Evolutionary conservation across 257 asterid species (phyloP).

Genomic region (Plantago ovata): DNA sequence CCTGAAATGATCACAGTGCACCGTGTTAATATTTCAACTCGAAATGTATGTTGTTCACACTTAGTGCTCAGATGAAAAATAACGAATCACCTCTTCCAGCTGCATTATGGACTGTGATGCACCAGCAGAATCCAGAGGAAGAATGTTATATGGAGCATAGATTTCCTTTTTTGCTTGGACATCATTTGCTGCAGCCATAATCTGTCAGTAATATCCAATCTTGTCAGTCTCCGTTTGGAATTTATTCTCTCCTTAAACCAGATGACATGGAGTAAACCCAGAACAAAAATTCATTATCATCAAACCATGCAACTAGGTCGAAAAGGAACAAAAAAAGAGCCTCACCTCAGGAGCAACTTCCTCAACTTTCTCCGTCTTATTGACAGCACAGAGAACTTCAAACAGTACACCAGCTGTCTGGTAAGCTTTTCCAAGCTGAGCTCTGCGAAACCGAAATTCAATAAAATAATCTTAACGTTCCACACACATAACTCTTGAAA

Average conservation of each 20-base stretch:
- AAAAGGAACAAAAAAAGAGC: neutral
- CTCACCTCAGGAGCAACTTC: conserved; percentile 84
- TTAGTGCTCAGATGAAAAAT: conserved; percentile 14
- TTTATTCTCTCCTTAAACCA: conserved; percentile 18
- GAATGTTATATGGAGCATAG: conserved; percentile 68
- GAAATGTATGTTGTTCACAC: conserved; percentile 1
- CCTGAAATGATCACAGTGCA: conserved; percentile 34
- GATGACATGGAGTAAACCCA: conserved; percentile 3
- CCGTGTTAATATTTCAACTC: conserved; percentile 10
- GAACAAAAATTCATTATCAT: neutral
- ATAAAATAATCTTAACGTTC: conserved; percentile 8
- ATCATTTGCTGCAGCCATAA: conserved; percentile 78
- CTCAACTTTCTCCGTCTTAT: conserved; percentile 73
- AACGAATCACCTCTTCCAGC: conserved; percentile 63
- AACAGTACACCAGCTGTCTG: conserved; percentile 81
- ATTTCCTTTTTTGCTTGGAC: conserved; percentile 78
- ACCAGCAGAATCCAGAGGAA: conserved; percentile 76
- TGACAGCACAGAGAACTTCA: conserved; percentile 86
- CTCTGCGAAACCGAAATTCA: conserved; percentile 38
- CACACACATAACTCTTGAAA: neutral
- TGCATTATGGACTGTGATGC: conserved; percentile 77
- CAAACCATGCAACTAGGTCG: neutral
- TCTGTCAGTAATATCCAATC: conserved; percentile 34
- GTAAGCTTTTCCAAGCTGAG: conserved; percentile 87
- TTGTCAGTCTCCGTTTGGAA: conserved; percentile 5